These are phyloP conservation scores for Melaleuca quinquenervia DNA, from an alignment of 345 rosid species.

Conservation along the genomic window DNA sequence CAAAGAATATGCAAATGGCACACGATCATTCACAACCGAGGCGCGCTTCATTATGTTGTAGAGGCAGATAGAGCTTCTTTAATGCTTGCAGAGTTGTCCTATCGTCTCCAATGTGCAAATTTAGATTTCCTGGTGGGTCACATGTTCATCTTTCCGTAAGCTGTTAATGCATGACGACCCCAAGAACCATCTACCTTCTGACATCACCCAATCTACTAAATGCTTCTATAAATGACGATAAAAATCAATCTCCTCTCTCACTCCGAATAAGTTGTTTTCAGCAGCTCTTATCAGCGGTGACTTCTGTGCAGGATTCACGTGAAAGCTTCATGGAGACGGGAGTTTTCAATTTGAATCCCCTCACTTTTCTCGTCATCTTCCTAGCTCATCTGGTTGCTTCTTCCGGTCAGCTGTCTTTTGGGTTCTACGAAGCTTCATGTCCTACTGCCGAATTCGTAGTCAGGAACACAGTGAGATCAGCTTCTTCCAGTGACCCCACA, in stretches of 20 bases:
- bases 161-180: not conserved
- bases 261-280: not conserved
- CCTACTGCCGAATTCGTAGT: slow-evolving; percentile 63
- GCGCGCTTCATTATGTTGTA: not conserved
- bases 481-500: slow-evolving; percentile 51
- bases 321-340: slow-evolving; percentile 22
- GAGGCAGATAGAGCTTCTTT: not conserved
- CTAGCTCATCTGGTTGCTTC: slow-evolving; percentile 6
- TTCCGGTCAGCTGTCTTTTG: slow-evolving; percentile 35
- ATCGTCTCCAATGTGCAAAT: not conserved
- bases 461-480: slow-evolving; percentile 55
- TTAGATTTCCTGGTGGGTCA: not conserved
- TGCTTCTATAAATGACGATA: slow-evolving; percentile 17
- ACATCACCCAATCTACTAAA: slow-evolving; percentile 20
- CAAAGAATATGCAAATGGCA: not conserved
- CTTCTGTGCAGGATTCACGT: not conserved
- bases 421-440: slow-evolving; percentile 67
- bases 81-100: not conserved
- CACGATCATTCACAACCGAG: not conserved
- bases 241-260: not conserved
- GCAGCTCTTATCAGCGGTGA: not conserved
- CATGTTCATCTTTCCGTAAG: not conserved
- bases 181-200: slow-evolving; percentile 24
- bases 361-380: slow-evolving; percentile 4
- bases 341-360: not conserved